Base-by-base conservation (phyloP, 495 filamentous ascomycete species). In the Aspergillus baeticus region DNA sequence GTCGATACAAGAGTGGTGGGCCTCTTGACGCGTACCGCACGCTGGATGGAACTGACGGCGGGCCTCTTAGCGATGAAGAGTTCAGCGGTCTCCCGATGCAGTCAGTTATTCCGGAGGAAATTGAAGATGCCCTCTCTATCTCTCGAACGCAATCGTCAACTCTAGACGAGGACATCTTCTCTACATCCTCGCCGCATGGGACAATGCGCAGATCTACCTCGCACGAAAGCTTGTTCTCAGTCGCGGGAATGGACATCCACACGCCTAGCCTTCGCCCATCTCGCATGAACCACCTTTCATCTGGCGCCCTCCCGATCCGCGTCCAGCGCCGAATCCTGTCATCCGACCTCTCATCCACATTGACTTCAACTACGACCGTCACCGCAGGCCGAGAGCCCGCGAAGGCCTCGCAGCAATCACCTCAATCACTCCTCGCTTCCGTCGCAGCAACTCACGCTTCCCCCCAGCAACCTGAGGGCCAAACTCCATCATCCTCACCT, bases 201-300 rank as follows among this genome's bases (percentile, higher is more conserved):
- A 46, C 55, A 18, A 15, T 71, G 13, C 76, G 79, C 51, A 65
- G 68, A 60, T 69, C 73, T 3, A 52, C 69, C 5, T 82, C 79
- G 0, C 78, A 81, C 47, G 80, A 83, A 42, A 80, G 77, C 57
- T 61, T 83, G 0, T 66, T 83, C 36, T 81, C 80, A 0, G 73
- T 78, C 13, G 71, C 71, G 4, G 78, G 74, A 1, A 73, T 81
- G 70, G 79, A 83, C 60, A 79, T 81, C 37, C 79, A 77, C 52
- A 77, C 73, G 13, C 63, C 68, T 5, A 70, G 50, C 41, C 70
- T 60, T 39, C 76, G 63, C 44, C 69, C 63, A 51, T 65, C 62
- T 21, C 72, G 71, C 21, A 69, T 74, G 69, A 63, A 60, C 34
- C 64, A 68, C 39, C 64, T 73, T 58, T n/a, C 36, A 8, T 61